Percentiles rank a stretch among this genome's conserved stretches.
These are phyloP conservation scores for Aspergillus unguis DNA, from an alignment of 2,329 filamentous ascomycete genomes.

Conservation along the genomic window DNA sequence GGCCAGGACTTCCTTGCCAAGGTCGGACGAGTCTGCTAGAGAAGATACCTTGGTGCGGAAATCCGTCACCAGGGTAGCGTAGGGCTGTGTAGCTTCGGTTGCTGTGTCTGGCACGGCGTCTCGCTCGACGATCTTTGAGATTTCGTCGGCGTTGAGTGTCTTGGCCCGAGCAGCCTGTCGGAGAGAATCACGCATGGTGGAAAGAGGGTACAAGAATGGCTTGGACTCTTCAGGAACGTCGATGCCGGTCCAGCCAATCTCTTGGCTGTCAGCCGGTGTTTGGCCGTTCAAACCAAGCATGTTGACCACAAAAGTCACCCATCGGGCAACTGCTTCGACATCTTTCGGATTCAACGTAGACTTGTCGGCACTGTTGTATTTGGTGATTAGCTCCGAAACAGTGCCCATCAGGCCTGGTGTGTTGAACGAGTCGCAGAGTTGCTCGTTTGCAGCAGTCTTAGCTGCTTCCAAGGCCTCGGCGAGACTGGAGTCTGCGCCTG, in stretches of 20 bases:
- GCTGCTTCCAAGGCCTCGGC: constrained; percentile 12
- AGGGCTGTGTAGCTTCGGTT: constrained; percentile 39
- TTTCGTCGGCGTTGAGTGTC: constrained; percentile 37
- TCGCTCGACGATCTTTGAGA: constrained; percentile 40
- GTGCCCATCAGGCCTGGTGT: constrained; percentile 74
- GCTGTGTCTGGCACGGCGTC: constrained; percentile 20
- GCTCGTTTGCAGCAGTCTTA: constrained; percentile 53
- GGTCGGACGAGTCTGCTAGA: constrained; percentile 45
- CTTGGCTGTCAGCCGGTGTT: constrained; percentile 32
- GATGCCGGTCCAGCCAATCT: constrained; percentile 64
- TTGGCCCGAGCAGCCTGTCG: constrained; percentile 55
- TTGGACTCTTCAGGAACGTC: constrained; percentile 60
- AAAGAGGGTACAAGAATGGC: constrained; percentile 59
- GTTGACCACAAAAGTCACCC: constrained; percentile 78
- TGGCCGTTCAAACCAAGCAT: constrained; percentile 69
- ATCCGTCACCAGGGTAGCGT: constrained; percentile 46
- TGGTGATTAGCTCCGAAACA: constrained; percentile 74
- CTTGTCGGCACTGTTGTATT: constrained; percentile 62
- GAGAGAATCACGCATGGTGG: constrained; percentile 56
- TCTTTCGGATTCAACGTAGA: constrained; percentile 46
- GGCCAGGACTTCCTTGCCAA: constrained; percentile 68
- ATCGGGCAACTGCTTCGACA: constrained; percentile 61
- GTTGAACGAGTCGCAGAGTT: constrained; percentile 81
- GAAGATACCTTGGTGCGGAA: constrained; percentile 42
- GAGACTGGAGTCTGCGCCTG: constrained; percentile 8